Evolutionary conservation across 345 rosid species (phyloP).

Genomic region (Ricinus communis): DNA sequence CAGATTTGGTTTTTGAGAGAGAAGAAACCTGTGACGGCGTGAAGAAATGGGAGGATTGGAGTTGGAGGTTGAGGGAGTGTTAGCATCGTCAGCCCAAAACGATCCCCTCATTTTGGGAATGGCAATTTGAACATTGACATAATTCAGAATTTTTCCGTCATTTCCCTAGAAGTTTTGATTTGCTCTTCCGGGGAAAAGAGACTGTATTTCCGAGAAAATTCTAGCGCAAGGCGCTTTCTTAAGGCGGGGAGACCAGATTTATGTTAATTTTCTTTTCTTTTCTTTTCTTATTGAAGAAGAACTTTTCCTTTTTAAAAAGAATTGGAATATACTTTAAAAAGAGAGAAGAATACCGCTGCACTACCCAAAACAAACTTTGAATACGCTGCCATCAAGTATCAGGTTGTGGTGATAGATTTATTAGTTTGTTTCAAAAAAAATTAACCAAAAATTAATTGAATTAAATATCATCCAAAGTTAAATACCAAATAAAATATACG

Average conservation of each 20-base stretch:
- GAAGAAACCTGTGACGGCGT: not conserved
- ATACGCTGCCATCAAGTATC: too few relatives aligned
- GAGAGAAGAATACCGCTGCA: too few relatives aligned
- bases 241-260: not conserved
- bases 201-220: not conserved
- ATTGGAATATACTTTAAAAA: too few relatives aligned
- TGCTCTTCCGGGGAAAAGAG: not conserved
- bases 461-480: too few relatives aligned
- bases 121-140: not conserved
- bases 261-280: not conserved
- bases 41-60: not conserved
- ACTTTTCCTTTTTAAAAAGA: too few relatives aligned
- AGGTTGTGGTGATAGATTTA: too few relatives aligned
- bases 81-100: not conserved
- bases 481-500: too few relatives aligned
- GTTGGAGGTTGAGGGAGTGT: not conserved
- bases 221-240: not conserved
- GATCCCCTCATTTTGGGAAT: conserved; percentile 1
- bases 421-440: too few relatives aligned
- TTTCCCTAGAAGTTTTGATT: not conserved
- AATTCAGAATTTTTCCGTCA: not conserved
- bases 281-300: not conserved
- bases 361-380: too few relatives aligned
- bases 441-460: too few relatives aligned
- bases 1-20: not conserved